Evolutionary conservation across 495 filamentous ascomycete species (phyloP), one percentile per base, ranked within the genome.

Genomic region (Trichoderma reesei): DNA sequence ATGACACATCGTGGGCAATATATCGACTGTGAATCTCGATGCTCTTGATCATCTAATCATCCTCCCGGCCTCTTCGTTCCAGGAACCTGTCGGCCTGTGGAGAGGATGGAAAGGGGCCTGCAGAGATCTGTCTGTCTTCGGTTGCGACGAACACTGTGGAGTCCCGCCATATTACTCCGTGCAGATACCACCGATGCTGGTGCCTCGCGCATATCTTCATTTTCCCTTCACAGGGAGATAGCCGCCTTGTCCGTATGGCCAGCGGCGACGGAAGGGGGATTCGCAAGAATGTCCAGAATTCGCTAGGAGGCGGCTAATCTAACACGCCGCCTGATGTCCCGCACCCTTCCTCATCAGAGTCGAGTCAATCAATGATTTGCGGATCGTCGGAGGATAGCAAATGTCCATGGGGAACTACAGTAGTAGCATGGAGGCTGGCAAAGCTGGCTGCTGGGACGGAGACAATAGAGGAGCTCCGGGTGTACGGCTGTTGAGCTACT

Each of bases 81-180:
- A 14, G 13, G 13, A n/a, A 48, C 16, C 44, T 18, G 44, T 48
- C 44, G n/a, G n/a, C 20, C 8, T 48, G n/a, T 48, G 2, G 44
- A 48, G 44, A 6, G 44, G 14, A 16, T 20, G 44, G 44, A 48
- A 48, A 48, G 44, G 44, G 44, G 44, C 16, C 44, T 48, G 44
- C 44, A 48, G 44, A 48, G 44, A 48, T 48, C 44, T 48, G 44
- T 48, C 44, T n/a, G 16, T n/a, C 16, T 16, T n/a, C n/a, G 44
- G 44, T 39, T n/a, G 41, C 41, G 13, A 48, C 44, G 44, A 48
- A 56, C 31, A 26, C 51, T 56, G 51, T 56, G 51, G 51, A 56
- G 51, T 14, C 20, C 31, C 51, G 31, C 51, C 44, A 48, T 48
- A 48, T 1, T 18, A 48, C 16, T 8, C 8, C 8, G 16, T 26